A percentile compares a stretch with the other conserved stretches of the same genome.
Evolutionary conservation across 108 stramenopile species (phyloP).

Genomic region (Cyclotella choctawhatcheeana): DNA sequence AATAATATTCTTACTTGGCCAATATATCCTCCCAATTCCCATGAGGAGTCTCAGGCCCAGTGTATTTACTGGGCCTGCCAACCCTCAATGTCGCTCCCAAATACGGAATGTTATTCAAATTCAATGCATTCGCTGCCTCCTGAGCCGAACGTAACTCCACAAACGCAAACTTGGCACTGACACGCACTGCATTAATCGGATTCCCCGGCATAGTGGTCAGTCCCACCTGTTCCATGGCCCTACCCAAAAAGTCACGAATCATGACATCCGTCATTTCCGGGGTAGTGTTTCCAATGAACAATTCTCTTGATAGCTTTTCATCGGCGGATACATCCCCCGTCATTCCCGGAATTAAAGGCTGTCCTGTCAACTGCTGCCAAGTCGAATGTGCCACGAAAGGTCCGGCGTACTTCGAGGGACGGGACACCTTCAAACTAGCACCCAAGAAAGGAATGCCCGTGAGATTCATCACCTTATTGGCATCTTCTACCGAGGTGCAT

Average conservation of each 20-base stretch:
- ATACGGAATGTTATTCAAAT: constrained; percentile 94
- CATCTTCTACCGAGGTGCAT: constrained; percentile 69
- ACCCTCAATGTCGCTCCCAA: constrained; percentile 87
- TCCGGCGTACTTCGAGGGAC: constrained; percentile 92
- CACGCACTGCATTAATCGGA: constrained; percentile 86
- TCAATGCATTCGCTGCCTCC: constrained; percentile 91
- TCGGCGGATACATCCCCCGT: constrained; percentile 62
- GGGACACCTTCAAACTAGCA: constrained; percentile 80
- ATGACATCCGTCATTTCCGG: constrained; percentile 93
- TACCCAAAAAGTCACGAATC: constrained; percentile 83
- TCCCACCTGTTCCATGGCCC: constrained; percentile 89
- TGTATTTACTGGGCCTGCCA: constrained; percentile 91
- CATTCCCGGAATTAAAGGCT: constrained; percentile 64
- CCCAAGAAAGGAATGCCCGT: constrained; percentile 95
- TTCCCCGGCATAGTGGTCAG: constrained; percentile 81
- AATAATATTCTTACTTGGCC: constrained; percentile 64
- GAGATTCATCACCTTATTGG: constrained; percentile 81
- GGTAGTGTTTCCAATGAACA: constrained; percentile 94
- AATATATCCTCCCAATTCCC: constrained; percentile 96
- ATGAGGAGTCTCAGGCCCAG: constrained; percentile 83
- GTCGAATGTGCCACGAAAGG: constrained; percentile 67
- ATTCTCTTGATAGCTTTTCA: constrained; percentile 86
- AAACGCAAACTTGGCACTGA: constrained; percentile 93
- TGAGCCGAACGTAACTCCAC: constrained; percentile 84
- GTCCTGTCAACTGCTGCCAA: constrained; percentile 92